Evolutionary conservation across 2,329 filamentous ascomycete species (phyloP).

Genomic region (Daldinia sp.): DNA sequence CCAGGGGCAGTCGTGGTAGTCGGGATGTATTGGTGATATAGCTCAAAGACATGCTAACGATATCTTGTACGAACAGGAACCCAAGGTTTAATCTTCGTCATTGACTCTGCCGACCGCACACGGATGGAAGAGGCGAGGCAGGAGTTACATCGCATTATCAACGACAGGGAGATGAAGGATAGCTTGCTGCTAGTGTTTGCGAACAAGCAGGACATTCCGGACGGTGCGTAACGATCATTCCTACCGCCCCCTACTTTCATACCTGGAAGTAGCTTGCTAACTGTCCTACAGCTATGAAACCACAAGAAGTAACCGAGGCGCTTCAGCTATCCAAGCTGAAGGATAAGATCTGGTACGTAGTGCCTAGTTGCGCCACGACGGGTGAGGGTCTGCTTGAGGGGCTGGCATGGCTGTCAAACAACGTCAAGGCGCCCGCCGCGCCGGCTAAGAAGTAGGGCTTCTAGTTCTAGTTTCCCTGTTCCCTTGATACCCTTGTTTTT

Average conservation of each 20-base stretch:
- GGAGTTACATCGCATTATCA: constrained; percentile 96
- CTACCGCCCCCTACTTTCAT: neutral
- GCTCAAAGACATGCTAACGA: neutral
- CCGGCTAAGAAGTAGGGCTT: constrained; percentile 62
- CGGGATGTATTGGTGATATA: neutral
- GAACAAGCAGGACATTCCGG: constrained; percentile 96
- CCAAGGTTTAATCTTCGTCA: constrained; percentile 97
- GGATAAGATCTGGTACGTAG: constrained; percentile 86
- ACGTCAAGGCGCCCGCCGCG: constrained; percentile 72
- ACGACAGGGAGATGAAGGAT: constrained; percentile 97
- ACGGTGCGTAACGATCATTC: constrained; percentile 62
- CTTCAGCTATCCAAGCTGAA: constrained; percentile 80
- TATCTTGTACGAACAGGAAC: constrained; percentile 67
- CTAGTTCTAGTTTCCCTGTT: constrained; percentile 26
- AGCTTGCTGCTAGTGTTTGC: constrained; percentile 94
- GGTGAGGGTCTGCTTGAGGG: constrained; percentile 84
- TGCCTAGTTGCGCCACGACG: constrained; percentile 82
- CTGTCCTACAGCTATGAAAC: constrained; percentile 73
- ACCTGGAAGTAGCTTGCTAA: constrained; percentile 18
- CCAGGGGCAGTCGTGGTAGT: too few relatives aligned
- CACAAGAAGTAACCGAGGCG: constrained; percentile 79
- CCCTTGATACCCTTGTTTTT: constrained; percentile 31
- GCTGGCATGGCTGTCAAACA: constrained; percentile 83
- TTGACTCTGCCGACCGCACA: constrained; percentile 91
- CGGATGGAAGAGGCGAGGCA: constrained; percentile 93